Evolutionary conservation across 2,329 filamentous ascomycete genomes (phyloP), one percentile per base, ranked within the genome.

Genomic region (Diaporthe humulicola): DNA sequence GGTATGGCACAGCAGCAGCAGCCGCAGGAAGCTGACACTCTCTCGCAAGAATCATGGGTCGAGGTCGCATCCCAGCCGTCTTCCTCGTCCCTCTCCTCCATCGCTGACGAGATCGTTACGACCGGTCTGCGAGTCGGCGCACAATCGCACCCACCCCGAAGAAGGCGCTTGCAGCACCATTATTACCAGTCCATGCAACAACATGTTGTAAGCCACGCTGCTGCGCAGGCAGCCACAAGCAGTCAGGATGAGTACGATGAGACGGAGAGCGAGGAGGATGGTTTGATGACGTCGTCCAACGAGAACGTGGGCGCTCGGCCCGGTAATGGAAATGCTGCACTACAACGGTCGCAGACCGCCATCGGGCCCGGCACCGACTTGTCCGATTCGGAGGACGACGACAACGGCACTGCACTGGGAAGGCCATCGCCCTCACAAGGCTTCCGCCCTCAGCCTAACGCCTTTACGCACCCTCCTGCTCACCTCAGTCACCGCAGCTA

Each of bases 181-280:
- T 81, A 85, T 80, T 78, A 84, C 83, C 60, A 81, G 83, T 76
- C 75, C 40, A 40, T 82, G 83, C 75, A 80, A 85, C 70, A 81
- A 83, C 73, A 79, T 40, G 79, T 86, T 33, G 78, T 83, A 56
- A 80, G 80, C 73, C 84, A 85, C 58, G 84, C 85, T 33, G 82
- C 84, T 40, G 80, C 85, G 50, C 85, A 85, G 30, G 80, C 84
- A 71, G 86, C 85, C 61, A 86, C 88, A 42, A 97, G 95, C 84
- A 98, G 96, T 80, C 95, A 98, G 82, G 96, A 98, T 79, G 96
- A 98, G 85, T 98, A 97, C 80, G 95, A 98, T 45, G 95, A 98
- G 86, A 97, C 94, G 76, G 95, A 98, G 83, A 98, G 90, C 83
- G 96, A 98, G 77, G 95, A 95, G 56, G 96, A 98, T 79, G 90